Percentiles rank a stretch among this genome's conserved stretches.
phyloP scores from a whole-genome alignment of 2,329 filamentous ascomycete genomes.

The Ophiostoma populinum region DNA sequence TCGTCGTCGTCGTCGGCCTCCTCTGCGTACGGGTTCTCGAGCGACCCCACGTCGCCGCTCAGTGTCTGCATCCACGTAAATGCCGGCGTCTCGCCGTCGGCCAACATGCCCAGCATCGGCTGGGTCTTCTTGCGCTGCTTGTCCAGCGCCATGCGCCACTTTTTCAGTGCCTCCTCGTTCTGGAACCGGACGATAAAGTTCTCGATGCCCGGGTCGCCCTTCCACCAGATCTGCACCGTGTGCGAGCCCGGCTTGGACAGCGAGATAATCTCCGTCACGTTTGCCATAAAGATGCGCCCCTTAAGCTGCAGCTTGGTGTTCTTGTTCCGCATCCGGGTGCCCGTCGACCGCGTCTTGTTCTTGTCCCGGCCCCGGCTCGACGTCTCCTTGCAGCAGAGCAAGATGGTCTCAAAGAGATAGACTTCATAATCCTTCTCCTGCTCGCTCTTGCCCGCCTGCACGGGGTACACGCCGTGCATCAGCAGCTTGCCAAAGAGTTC shows the following conservation, averaged over 20 bases:
- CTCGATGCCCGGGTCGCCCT: slow-evolving; percentile 85
- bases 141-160: slow-evolving; percentile 72
- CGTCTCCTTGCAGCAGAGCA: slow-evolving; percentile 92
- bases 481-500: slow-evolving; percentile 84
- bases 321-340: slow-evolving; percentile 41
- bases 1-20: slow-evolving; percentile 47
- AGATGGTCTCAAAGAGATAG: slow-evolving; percentile 87
- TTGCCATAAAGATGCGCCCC: slow-evolving; percentile 96
- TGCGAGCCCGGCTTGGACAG: slow-evolving; percentile 74
- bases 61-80: slow-evolving; percentile 67
- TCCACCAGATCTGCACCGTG: slow-evolving; percentile 97
- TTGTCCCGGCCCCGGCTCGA: slow-evolving; percentile 71
- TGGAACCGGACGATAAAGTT: slow-evolving; percentile 90
- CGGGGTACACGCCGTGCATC: slow-evolving; percentile 77
- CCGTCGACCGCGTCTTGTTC: slow-evolving; percentile 40
- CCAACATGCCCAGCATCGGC: too few species aligned
- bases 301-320: slow-evolving; percentile 84
- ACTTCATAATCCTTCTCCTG: slow-evolving; percentile 97
- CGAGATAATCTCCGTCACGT: slow-evolving; percentile 87
- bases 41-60: slow-evolving; percentile 25
- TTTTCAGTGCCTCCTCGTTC: slow-evolving; percentile 84
- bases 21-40: slow-evolving; percentile 69
- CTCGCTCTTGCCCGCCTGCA: slow-evolving; percentile 77
- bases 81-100: slow-evolving; percentile 39
- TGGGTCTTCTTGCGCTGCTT: slow-evolving; percentile 50